Conservation (phyloP, 176 grass and related monocot genomes). For the Cenchrus fungigraminus region DNA sequence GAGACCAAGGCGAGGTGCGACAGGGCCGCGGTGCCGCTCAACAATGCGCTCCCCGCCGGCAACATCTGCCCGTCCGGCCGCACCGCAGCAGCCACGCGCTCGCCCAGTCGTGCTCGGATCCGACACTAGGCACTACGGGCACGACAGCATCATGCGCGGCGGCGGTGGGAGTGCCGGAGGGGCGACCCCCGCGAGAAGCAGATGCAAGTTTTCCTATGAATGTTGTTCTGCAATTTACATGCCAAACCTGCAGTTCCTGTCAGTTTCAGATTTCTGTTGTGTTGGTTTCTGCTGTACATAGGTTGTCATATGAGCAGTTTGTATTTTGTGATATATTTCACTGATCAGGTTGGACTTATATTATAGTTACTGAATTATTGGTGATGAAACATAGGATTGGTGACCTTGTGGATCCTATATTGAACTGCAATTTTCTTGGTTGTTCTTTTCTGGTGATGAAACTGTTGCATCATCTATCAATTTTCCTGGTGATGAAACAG, state of each 20-base stretch:
- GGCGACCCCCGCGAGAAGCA: conserved; percentile 9
- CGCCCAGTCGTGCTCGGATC: conserved; percentile 65
- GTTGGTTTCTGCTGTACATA: conserved; percentile 46
- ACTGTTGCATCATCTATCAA: too few relatives aligned
- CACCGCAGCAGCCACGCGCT: conserved; percentile 22
- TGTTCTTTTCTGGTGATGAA: too few relatives aligned
- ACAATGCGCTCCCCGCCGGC: too few relatives aligned
- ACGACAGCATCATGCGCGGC: conserved; percentile 70
- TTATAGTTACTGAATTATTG: too few relatives aligned
- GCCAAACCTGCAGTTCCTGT: too few relatives aligned
- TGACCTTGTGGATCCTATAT: too few relatives aligned
- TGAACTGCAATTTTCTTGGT: too few relatives aligned
- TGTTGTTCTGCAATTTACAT: too few relatives aligned
- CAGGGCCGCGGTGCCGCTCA: conserved; percentile 51
- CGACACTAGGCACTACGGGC: conserved; percentile 65
- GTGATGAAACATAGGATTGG: too few relatives aligned
- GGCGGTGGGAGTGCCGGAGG: background rate
- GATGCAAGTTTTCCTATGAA: too few relatives aligned
- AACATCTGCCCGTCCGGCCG: conserved; percentile 55
- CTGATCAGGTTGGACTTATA: background rate
- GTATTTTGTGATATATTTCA: conserved; percentile 97
- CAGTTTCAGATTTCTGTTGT: conserved; percentile 3
- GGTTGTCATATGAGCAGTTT: conserved; percentile 86
- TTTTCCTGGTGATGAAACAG: too few relatives aligned
- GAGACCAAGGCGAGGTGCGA: conserved; percentile 90